Evolutionary conservation across 306 rosid species (phyloP).

Genomic region (Rosa lucieae): DNA sequence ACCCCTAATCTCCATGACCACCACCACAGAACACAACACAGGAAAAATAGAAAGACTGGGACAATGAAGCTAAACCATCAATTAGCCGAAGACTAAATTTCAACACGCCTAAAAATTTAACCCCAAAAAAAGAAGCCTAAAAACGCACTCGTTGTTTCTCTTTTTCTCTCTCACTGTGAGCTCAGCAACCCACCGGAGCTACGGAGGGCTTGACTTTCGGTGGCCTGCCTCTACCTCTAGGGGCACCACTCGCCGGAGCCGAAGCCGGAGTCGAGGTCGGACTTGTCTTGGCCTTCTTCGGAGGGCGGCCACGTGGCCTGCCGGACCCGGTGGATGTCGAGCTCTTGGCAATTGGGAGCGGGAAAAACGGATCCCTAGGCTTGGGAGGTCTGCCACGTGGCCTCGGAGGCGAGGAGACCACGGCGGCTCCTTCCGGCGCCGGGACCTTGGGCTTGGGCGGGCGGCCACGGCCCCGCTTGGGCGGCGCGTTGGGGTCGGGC

Average conservation of each 20-base stretch:
- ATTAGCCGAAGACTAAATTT: conserved; percentile 10
- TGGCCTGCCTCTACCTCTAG: conserved; percentile 59
- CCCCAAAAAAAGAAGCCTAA: not conserved
- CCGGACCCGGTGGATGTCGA: conserved; percentile 29
- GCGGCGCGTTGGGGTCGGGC: conserved; percentile 51
- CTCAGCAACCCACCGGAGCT: conserved; percentile 47
- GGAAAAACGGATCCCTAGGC: conserved; percentile 46
- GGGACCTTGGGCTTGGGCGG: conserved; percentile 46
- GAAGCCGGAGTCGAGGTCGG: conserved; percentile 15
- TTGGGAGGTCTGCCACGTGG: conserved; percentile 60
- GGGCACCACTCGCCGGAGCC: conserved; percentile 26
- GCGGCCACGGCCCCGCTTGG: conserved; percentile 55
- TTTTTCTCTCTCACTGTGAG: conserved; percentile 8
- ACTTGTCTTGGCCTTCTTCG: conserved; percentile 40
- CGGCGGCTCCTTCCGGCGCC: not conserved
- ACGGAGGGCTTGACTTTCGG: conserved; percentile 55
- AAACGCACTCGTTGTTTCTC: not conserved
- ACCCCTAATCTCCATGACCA: not conserved
- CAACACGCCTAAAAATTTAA: conserved; percentile 15
- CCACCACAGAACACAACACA: conserved; percentile 20
- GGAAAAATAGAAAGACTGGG: not conserved
- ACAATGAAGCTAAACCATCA: conserved; percentile 11
- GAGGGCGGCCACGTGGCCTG: conserved; percentile 65
- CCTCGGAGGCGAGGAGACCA: conserved; percentile 30
- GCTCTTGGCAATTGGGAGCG: conserved; percentile 30